phyloP scores from a whole-genome alignment of 73 alveolate genomes.

The Symbiodinium natans region DNA sequence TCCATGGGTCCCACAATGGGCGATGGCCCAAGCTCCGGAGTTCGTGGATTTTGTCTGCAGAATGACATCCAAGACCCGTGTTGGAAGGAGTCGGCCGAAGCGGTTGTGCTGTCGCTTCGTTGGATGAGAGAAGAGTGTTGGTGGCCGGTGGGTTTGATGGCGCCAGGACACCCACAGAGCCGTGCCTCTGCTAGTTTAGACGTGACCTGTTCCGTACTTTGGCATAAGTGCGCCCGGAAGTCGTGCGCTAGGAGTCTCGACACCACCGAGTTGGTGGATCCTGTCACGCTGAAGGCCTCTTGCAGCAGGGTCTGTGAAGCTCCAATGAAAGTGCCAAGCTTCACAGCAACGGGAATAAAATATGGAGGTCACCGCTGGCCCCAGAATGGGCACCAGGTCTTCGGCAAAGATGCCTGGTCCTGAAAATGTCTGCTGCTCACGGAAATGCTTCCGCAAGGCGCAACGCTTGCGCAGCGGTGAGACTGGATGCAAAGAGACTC shows the following conservation, averaged over 20 bases:
- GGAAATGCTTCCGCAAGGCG: not conserved
- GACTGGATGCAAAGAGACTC: slow-evolving; percentile 71
- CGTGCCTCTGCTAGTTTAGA: not conserved
- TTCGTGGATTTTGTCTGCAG: not conserved
- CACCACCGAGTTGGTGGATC: slow-evolving; percentile 83
- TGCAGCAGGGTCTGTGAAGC: not conserved
- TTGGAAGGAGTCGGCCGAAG: slow-evolving; percentile 39
- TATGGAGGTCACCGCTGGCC: slow-evolving; percentile 59
- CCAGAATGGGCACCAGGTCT: slow-evolving; percentile 66
- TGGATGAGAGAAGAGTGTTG: slow-evolving; percentile 75
- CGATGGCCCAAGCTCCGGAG: not conserved
- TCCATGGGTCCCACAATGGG: slow-evolving; percentile 82
- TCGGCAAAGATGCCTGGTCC: not conserved
- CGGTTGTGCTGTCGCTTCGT: slow-evolving; percentile 74
- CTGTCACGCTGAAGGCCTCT: slow-evolving; percentile 51
- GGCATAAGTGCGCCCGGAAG: no score
- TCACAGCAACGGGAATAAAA: not conserved
- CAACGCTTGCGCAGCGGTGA: slow-evolving; percentile 70
- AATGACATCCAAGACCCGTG: not conserved
- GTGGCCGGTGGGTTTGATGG: slow-evolving; percentile 90
- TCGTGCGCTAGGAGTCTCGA: slow-evolving; percentile 35
- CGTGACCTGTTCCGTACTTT: no score
- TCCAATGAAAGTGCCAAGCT: not conserved
- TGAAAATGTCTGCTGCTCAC: no score
- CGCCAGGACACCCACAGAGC: slow-evolving; percentile 16